Base-by-base conservation (phyloP, 169 alveolate genomes). In the Babesia divergens region DNA sequence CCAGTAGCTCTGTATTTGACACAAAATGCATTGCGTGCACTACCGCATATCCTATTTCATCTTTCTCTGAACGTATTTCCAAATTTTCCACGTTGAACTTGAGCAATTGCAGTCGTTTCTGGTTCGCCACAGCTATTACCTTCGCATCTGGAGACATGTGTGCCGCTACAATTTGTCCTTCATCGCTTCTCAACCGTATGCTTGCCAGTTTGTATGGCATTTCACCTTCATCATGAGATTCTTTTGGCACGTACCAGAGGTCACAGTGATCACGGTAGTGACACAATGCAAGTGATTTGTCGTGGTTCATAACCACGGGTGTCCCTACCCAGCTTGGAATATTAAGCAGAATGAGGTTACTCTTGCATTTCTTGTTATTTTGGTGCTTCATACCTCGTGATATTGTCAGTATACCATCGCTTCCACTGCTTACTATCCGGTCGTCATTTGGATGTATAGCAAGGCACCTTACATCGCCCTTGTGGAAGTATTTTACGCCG, bases 161-260 rank as follows among this genome's bases (percentile, higher is more conserved):
- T 32, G 80, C 64, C 44, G 49, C 81, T 13, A 37, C 59, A 11
- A 77, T 67, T 29, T 58, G 55, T 22, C 86, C 86, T 28, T 74
- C 74, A 4, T 77, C 74, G 56, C 37, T 42, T 28, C 67, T 77
- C 29, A 67, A 32, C 40, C 58, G 65, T 24, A 77, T 65, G 26
- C 53, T 50, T n/a, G 71, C 75, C 2, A 77, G 70, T 49, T 77
- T 77, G 38, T 65, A 77, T 13, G 77, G 77, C 72, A 62, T 62
- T 44, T 62, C 72, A 16, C 31, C 14, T 1, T 62, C 72, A 1
- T 62, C 72, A 18, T 43, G 72, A 24, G 59, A 46, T n/a, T 62
- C 72, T 47, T 28, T 58, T 34, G 86, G 70, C 16, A 77, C 38
- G 38, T 52, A 77, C 86, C 86, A 77, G 65, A 77, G 65, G 67